Percentiles rank a stretch among this genome's conserved stretches.
phyloP scores from a whole-genome alignment of 163 green algal species.

The Prototheca wickerhamii region DNA sequence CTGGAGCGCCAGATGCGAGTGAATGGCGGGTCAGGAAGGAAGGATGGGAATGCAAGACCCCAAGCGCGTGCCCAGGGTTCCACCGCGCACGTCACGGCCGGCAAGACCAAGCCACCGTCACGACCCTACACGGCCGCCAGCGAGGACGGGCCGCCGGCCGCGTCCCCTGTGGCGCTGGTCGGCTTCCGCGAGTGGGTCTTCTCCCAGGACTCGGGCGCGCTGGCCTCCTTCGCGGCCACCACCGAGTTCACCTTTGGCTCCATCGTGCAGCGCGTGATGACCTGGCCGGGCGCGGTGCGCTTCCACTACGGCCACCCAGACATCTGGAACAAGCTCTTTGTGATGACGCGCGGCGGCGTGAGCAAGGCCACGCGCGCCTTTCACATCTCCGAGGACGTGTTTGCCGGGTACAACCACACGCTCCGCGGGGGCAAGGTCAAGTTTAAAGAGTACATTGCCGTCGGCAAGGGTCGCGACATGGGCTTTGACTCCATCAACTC shows the following conservation, averaged over 20 bases:
- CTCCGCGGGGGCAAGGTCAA: constrained; percentile 65
- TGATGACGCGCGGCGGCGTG: constrained; percentile 70
- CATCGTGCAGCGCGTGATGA: constrained; percentile 59
- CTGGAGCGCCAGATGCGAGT: too few relatives aligned
- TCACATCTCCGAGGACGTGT: constrained; percentile 80
- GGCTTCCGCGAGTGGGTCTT: constrained; percentile 74
- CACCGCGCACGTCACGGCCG: neutral
- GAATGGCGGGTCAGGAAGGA: too few relatives aligned
- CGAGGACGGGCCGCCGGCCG: too few relatives aligned
- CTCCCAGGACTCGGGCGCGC: constrained; percentile 54
- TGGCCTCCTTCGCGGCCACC: constrained; percentile 60
- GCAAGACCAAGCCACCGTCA: too few relatives aligned
- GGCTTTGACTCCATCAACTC: constrained; percentile 84
- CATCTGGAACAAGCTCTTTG: constrained; percentile 73
- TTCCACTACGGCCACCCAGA: constrained; percentile 88
- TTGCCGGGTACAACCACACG: constrained; percentile 78
- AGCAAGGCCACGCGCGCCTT: constrained; percentile 60
- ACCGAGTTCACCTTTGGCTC: constrained; percentile 74
- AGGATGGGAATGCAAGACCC: too few relatives aligned
- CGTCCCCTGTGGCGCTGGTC: constrained; percentile 45
- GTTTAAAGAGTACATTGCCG: constrained; percentile 84
- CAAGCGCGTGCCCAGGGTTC: too few relatives aligned
- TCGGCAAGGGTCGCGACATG: constrained; percentile 86
- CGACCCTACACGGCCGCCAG: too few relatives aligned
- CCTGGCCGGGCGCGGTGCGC: constrained; percentile 46